Evolutionary conservation across 495 filamentous ascomycete species (phyloP).

Genomic region (Clohesyomyces aquaticus): DNA sequence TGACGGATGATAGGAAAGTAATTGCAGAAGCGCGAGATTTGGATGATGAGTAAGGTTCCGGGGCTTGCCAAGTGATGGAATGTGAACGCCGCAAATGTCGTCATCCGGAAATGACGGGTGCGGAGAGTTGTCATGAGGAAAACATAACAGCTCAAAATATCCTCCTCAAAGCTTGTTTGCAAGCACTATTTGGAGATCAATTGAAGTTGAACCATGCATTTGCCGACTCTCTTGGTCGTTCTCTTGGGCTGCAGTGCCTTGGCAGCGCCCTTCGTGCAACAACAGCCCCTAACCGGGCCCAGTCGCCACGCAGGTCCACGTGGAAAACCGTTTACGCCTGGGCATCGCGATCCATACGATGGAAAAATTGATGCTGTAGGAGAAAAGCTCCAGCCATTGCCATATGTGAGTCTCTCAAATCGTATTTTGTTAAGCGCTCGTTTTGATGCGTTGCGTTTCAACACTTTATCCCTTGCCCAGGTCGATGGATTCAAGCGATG

Average conservation of each 20-base stretch:
- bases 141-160: neutral
- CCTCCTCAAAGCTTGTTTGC: neutral
- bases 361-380: constrained; percentile 61
- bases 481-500: too few relatives aligned
- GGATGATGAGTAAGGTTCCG: neutral
- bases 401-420: constrained; percentile 48
- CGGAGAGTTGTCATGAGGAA: neutral
- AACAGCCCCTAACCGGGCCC: constrained; percentile 47
- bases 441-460: neutral
- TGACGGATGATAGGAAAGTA: neutral
- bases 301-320: constrained; percentile 27
- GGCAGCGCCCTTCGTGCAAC: constrained; percentile 41
- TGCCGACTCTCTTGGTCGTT: constrained; percentile 23
- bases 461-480: too few relatives aligned
- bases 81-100: constrained; percentile 23
- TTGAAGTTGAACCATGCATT: constrained; percentile 23
- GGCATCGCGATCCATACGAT: constrained; percentile 54
- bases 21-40: neutral
- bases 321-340: constrained; percentile 48
- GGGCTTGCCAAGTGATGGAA: constrained; percentile 17
- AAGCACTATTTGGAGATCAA: constrained; percentile 1
- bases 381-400: constrained; percentile 61
- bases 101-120: constrained; percentile 14
- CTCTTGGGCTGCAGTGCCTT: constrained; percentile 18
- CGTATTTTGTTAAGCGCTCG: neutral